A percentile compares a stretch with the other conserved stretches of the same genome.
Conservation (phyloP, 192 early-diverging fungal species). For the Coemansia guatemalensis region DNA sequence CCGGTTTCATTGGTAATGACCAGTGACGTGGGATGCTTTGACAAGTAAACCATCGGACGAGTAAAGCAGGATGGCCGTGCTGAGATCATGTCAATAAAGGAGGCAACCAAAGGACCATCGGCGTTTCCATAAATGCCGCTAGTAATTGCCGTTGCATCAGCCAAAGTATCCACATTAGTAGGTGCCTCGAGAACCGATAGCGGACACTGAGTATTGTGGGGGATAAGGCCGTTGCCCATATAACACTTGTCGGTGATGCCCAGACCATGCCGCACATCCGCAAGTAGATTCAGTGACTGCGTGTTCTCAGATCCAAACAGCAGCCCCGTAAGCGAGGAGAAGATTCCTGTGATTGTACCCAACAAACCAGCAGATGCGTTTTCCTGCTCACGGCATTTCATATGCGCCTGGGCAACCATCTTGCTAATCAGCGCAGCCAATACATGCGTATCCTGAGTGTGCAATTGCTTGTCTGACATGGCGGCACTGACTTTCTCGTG, state of each 20-base stretch:
- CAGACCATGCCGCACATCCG: constrained; percentile 41
- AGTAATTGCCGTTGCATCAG: constrained; percentile 7
- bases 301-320: constrained; percentile 8
- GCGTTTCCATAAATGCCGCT: constrained; percentile 20
- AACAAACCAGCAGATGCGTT: not conserved
- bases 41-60: constrained; percentile 35
- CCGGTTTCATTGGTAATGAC: constrained; percentile 39
- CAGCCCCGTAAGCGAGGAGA: not conserved
- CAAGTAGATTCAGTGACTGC: constrained; percentile 37
- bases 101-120: constrained; percentile 34
- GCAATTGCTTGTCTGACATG: not conserved
- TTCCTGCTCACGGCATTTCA: constrained; percentile 16
- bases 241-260: constrained; percentile 23
- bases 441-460: constrained; percentile 16
- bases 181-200: constrained; percentile 30
- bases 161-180: constrained; percentile 15
- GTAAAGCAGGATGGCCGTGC: constrained; percentile 36
- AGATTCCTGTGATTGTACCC: not conserved
- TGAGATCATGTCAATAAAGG: constrained; percentile 42
- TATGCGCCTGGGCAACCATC: constrained; percentile 38
- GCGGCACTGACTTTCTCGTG: constrained; percentile 12
- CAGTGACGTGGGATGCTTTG: constrained; percentile 28
- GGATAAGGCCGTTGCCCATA: constrained; percentile 46
- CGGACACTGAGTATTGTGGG: constrained; percentile 34
- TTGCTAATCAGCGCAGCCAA: constrained; percentile 44